phyloP scores from a whole-genome alignment of 73 alveolate species.

The Durusdinium trenchii region DNA sequence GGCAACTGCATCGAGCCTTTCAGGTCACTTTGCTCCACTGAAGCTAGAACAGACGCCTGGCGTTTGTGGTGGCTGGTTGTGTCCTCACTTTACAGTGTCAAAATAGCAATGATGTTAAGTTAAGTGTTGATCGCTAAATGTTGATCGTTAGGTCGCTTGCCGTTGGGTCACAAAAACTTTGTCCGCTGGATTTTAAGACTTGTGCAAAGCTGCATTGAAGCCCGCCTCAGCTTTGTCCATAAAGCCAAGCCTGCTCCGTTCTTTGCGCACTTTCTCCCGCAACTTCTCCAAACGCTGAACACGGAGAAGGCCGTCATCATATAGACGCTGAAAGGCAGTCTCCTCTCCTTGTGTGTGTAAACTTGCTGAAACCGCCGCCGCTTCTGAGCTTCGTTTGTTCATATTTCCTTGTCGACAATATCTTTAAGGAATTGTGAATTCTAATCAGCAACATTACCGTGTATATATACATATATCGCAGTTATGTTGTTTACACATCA shows the following conservation, averaged over 20 bases:
- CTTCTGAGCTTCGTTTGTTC: no score
- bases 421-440: no score
- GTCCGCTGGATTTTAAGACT: not conserved
- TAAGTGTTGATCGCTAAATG: not conserved
- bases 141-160: not conserved
- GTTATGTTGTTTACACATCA: no score
- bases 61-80: not conserved
- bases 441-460: no score
- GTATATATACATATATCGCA: no score
- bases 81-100: not conserved
- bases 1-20: not conserved
- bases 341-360: constrained; percentile 22
- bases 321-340: constrained; percentile 40
- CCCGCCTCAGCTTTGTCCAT: constrained; percentile 42
- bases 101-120: no score
- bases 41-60: constrained; percentile 37
- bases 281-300: constrained; percentile 56
- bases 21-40: constrained; percentile 54
- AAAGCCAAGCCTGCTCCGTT: constrained; percentile 45
- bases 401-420: no score
- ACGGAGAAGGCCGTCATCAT: constrained; percentile 54
- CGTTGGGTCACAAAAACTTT: not conserved
- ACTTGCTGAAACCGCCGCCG: no score
- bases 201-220: not conserved
- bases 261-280: constrained; percentile 71